Conservation (phyloP, 2,329 filamentous ascomycete genomes). For the Claviceps purpurea region DNA sequence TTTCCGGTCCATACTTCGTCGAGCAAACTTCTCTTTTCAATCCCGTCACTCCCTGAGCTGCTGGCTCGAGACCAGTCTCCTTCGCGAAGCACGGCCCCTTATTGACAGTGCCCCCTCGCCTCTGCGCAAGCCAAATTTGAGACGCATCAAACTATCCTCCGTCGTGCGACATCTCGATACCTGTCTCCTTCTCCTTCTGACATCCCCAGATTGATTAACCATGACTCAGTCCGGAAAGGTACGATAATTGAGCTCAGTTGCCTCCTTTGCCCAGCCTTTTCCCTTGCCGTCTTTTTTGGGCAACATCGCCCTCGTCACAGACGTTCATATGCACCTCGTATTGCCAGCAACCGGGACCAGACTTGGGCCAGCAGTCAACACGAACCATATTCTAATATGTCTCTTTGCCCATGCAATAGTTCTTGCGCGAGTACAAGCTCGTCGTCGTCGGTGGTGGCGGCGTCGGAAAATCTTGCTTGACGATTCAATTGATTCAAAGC, state of each 20-base stretch:
- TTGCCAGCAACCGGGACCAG: neutral
- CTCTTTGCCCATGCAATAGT: constrained; percentile 32
- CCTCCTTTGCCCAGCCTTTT: neutral
- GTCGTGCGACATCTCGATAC: constrained; percentile 6
- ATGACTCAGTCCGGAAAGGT: constrained; percentile 26
- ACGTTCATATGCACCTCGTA: neutral
- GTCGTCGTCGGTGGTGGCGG: constrained; percentile 96
- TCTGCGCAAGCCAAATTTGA: constrained; percentile 10
- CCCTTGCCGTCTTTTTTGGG: neutral
- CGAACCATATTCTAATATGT: neutral
- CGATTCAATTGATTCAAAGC: constrained; percentile 88
- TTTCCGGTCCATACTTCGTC: neutral
- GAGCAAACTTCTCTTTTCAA: neutral
- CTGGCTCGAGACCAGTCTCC: neutral
- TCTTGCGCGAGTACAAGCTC: constrained; percentile 84
- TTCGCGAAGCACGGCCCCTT: constrained; percentile 3
- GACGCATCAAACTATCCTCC: neutral
- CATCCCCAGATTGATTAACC: constrained; percentile 8
- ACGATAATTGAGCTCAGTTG: constrained; percentile 4
- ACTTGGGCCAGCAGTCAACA: neutral
- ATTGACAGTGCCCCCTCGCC: neutral
- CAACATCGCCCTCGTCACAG: neutral
- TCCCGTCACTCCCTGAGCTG: constrained; percentile 1
- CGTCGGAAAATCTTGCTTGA: constrained; percentile 98
- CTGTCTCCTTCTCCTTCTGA: neutral